Evolutionary conservation across 208 protist species (phyloP), one percentile per base, ranked within the genome.

Genomic region (Wallacemonas sp.): DNA sequence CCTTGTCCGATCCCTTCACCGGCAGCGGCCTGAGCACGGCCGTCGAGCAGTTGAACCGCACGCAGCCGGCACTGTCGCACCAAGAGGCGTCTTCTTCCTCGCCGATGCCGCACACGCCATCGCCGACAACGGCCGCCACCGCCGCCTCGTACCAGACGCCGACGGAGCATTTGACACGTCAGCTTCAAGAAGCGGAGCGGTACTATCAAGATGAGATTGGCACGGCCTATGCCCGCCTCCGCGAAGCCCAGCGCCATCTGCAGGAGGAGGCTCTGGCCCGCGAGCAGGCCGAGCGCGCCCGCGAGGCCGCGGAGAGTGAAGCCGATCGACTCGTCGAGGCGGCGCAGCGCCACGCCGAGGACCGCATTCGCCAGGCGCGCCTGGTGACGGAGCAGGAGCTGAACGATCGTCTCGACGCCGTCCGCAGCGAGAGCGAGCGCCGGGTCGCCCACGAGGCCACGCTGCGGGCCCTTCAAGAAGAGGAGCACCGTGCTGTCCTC

Each of bases 171-270:
- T 31, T 81, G 1, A 29, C 32, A 2, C 61, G 63, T 41, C 72
- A 80, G 14, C 38, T 85, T 50, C 73, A 66, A 8, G 50, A 42
- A 10, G 48, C 61, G 33, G 79, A 84, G 59, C 33, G 36, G 26
- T 57, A 70, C 20, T 65, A 74, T 31, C 72, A 77, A 20, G 69
- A 75, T 14, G 80, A 87, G 31, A 61, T 91, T 29, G 48, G 67
- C 14, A 70, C 83, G 14, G 77, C 86, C 14, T 59, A 85, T 38
- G 50, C 45, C 16, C 86, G 86, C 2, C 69, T 92, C 28, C 74
- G 55, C 1, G 86, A 92, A 54, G 86, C 86, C 5, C 73, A 92
- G 70, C 55, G 67, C 1, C 82, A 82, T 16, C 72, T 92, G 16
- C 62, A 57, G 7, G 86, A 81, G 38, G 86, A 92, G 49, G 71